Base-by-base conservation (phyloP, 306 rosid genomes). In the Argentina anserina region DNA sequence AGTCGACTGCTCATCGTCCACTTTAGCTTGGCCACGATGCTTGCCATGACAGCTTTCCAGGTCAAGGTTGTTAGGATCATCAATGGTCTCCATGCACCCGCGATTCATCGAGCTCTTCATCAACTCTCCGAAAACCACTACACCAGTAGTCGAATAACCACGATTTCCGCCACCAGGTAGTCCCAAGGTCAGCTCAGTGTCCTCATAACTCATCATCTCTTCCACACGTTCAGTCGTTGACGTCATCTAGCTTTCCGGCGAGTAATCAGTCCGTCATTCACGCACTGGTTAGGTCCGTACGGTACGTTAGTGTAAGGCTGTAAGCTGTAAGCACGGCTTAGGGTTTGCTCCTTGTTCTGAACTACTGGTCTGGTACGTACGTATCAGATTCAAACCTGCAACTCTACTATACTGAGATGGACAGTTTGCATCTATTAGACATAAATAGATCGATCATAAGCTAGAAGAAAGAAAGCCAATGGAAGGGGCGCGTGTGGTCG, bases 101-200 rank as follows among this genome's bases (percentile, higher is more conserved):
- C 75, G 71, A 61, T 81, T 81, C 40, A n/a, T 34, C 21, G 43
- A 69, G 29, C 64, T 25, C 55, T 42, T 49, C 46, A 50, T 36
- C 36, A 50, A 50, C 31, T 33, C 64, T 52, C 74, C 64, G 3
- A 23, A 21, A 25, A 53, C 6, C 15, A 15, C 12, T 17, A 17
- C 65, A 31, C 21, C 39, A 15, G 21, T 2, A 33, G 4, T 26
- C 6, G 21, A 61, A 61, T 9, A 34, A 23, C 67, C 21, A 40
- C 23, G 23, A 34, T 6, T 42, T 23, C 37, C 55, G 7, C 55
- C 75, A 8, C 84, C 81, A 2, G 81, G 84, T 11, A 61, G 33
- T 53, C 72, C 72, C 33, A 81, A 29, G 25, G 84, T 81, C 23
- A 81, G 81, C 39, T 76, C 78, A 4, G 84, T 81, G 6, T 76